Evolutionary conservation across 2,329 filamentous ascomycete species (phyloP).

Genomic region (Alternaria viburni): DNA sequence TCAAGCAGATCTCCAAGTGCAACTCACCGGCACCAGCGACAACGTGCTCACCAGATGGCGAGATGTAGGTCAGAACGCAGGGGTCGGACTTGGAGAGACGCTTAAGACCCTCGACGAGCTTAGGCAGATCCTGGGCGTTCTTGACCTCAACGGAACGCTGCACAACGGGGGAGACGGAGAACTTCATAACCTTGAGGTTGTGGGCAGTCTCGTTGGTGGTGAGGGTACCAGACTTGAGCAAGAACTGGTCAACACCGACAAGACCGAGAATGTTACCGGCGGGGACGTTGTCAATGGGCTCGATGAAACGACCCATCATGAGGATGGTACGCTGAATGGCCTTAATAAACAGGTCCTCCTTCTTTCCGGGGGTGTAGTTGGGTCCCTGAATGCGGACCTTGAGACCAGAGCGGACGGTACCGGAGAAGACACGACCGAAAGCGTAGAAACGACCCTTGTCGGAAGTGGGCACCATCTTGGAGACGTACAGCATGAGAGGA

Average conservation of each 20-base stretch:
- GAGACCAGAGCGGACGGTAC: constrained; percentile 95
- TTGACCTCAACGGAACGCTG: constrained; percentile 99
- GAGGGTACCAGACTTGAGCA: constrained; percentile 99
- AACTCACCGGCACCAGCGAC: constrained; percentile 99
- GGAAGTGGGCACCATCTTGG: constrained; percentile 99
- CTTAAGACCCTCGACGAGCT: constrained; percentile 99
- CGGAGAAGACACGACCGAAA: constrained; percentile 99
- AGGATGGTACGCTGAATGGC: constrained; percentile 99
- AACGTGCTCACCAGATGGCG: constrained; percentile 95
- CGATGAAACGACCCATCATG: constrained; percentile 99
- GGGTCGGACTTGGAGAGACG: constrained; percentile 99
- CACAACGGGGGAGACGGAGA: constrained; percentile 99
- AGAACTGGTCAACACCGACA: constrained; percentile 99
- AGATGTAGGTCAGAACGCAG: constrained; percentile 91
- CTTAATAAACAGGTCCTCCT: constrained; percentile 99
- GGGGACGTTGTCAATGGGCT: constrained; percentile 98
- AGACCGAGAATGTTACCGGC: constrained; percentile 99
- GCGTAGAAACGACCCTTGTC: constrained; percentile 99
- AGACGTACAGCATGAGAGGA: constrained; percentile 99
- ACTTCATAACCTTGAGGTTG: constrained; percentile 99
- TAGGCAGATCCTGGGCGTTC: constrained; percentile 99
- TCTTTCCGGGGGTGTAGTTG: constrained; percentile 97
- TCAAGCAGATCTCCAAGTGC: constrained; percentile 99
- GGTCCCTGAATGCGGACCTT: constrained; percentile 99
- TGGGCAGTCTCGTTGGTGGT: constrained; percentile 96